These are phyloP conservation scores for Caryopteris hybrid DNA, from an alignment of 305 asterid genomes.

Conservation along the genomic window DNA sequence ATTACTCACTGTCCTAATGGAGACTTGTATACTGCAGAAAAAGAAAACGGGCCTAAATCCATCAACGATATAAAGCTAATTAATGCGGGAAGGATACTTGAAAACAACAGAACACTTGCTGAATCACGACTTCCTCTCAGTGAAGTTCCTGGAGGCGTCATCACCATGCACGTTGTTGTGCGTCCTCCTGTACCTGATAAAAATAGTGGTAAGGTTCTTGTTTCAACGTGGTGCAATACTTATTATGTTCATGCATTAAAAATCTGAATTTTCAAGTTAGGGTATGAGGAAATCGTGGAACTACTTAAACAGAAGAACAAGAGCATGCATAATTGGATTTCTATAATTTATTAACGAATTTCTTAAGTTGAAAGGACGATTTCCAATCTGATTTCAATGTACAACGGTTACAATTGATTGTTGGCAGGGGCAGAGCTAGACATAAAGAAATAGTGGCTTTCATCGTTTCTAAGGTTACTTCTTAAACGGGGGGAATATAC, in stretches of 20 bases:
- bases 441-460: too few relatives aligned
- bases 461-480: too few relatives aligned
- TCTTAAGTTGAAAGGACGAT: too few relatives aligned
- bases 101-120: constrained; percentile 69
- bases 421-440: too few relatives aligned
- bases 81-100: constrained; percentile 86
- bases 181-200: constrained; percentile 75
- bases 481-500: too few relatives aligned
- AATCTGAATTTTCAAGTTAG: neutral
- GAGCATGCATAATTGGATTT: too few relatives aligned
- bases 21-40: constrained; percentile 43
- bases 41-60: constrained; percentile 74
- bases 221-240: neutral
- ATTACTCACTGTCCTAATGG: constrained; percentile 8
- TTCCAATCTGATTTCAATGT: too few relatives aligned
- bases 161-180: constrained; percentile 88
- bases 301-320: neutral
- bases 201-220: constrained; percentile 47
- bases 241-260: neutral
- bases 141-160: constrained; percentile 90
- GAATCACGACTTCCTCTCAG: constrained; percentile 80
- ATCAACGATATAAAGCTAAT: constrained; percentile 79
- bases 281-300: neutral
- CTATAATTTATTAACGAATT: too few relatives aligned
- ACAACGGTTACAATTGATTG: too few relatives aligned